Conservation (phyloP, 2,329 filamentous ascomycete species). For the Venturia carpophila region DNA sequence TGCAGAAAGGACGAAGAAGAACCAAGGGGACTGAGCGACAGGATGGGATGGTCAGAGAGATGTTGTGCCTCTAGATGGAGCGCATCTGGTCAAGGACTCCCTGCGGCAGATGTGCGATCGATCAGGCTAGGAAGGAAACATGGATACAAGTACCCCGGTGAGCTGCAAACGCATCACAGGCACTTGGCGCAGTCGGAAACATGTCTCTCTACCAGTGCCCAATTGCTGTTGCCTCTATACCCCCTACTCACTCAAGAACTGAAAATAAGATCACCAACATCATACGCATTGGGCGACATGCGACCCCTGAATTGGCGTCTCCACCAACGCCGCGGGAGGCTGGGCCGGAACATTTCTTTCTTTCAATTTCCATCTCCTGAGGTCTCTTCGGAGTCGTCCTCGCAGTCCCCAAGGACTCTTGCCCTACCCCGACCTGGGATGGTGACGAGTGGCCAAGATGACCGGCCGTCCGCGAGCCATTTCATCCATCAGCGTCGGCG, state of each 20-base stretch:
- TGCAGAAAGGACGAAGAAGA: not conserved
- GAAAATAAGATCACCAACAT: conserved; percentile 2
- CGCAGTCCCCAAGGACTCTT: not conserved
- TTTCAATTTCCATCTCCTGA: not conserved
- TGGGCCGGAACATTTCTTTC: not conserved
- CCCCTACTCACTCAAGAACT: not conserved
- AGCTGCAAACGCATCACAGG: conserved; percentile 10
- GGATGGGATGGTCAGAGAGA: not conserved
- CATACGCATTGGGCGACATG: conserved; percentile 1
- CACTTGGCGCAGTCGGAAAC: not conserved
- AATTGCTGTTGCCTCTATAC: conserved; percentile 1
- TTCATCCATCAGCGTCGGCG: not conserved
- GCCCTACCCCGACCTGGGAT: not conserved
- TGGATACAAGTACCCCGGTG: not conserved
- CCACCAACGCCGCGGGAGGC: not conserved
- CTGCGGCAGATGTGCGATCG: not conserved
- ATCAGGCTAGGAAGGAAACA: not conserved
- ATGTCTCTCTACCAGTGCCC: conserved; percentile 1
- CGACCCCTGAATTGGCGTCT: not conserved
- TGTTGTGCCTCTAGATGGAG: conserved; percentile 2
- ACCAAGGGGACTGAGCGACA: not conserved
- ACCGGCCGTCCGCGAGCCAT: not conserved
- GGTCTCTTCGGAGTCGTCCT: not conserved
- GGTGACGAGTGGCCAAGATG: not conserved
- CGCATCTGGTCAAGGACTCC: not conserved